Base-by-base conservation (phyloP, 805 yeast genomes). In the Pichia sporocuriosa region DNA sequence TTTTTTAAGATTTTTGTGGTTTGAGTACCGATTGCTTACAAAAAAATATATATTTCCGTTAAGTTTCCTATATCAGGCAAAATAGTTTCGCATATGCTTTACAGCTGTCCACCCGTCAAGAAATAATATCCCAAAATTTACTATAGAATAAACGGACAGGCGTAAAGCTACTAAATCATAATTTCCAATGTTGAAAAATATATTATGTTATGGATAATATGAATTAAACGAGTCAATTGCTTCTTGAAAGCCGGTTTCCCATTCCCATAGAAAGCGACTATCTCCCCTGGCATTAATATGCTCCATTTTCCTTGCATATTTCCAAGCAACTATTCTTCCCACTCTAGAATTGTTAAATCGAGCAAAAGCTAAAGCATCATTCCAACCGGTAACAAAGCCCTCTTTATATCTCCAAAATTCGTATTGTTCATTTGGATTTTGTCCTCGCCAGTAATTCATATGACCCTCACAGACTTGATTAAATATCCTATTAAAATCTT, bases 331-430 rank as follows among this genome's bases (percentile, higher is more conserved):
- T 21, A 70, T 53, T 48, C 96, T 73, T 2, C 98, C 98, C 21
- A 90, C 58, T 13, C 71, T 67, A 5, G 94, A 79, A 30, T 80
- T 82, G 47, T 81, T 70, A 48, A 82, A 79, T 46, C 71, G 66
- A 16, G 82, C 79, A 66, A 89, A 90, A 33, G 66, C 74, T n/a
- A 62, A 52, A 6, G 83, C 68, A 59, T 90, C 97, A 1, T 66
- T 59, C 83, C 94, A 84, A 0, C 82, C 96, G 2, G 77, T 73
- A 25, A 66, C 65, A 57, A 84, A 83, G 2, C 95, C 98, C 28
- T 83, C 93, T 48, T 76, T 72, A 61, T 66, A 90, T 45, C 96
- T 69, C 73, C 84, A 80, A 58, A 83, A 88, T 56, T 90, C 95
- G 66, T 79, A 84, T 10, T 72, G 69, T 43, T 75, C 81, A 6